Percentiles rank a stretch among this genome's conserved stretches.
These are phyloP conservation scores for Alternaria sp. DNA, from an alignment of 2,329 filamentous ascomycete genomes.

Conservation along the genomic window DNA sequence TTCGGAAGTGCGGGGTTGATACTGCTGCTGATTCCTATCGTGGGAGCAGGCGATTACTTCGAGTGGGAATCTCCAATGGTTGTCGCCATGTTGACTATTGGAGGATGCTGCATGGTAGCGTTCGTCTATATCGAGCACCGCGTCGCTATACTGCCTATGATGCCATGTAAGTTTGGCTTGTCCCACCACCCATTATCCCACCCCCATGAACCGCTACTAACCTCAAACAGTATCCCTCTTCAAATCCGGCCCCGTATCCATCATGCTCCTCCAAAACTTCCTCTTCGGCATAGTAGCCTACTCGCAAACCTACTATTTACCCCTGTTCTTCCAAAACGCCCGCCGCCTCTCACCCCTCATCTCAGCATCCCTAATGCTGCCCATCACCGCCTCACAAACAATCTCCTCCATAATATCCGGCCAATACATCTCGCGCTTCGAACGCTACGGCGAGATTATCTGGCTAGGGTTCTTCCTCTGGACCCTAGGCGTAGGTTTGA, in stretches of 20 bases:
- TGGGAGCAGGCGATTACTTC: slow-evolving; percentile 67
- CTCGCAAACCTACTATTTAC: slow-evolving; percentile 67
- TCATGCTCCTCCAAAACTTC: slow-evolving; percentile 67
- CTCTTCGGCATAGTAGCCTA: slow-evolving; percentile 69
- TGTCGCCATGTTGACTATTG: slow-evolving; percentile 66
- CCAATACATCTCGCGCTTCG: slow-evolving; percentile 65
- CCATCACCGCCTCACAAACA: slow-evolving; percentile 36
- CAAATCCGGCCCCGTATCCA: slow-evolving; percentile 60
- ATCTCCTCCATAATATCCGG: slow-evolving; percentile 60
- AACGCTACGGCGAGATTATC: slow-evolving; percentile 59
- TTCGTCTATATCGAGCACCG: slow-evolving; percentile 67
- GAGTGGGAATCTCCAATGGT: slow-evolving; percentile 65
- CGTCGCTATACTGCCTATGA: slow-evolving; percentile 65
- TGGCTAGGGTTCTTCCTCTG: slow-evolving; percentile 59
- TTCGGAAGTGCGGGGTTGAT: slow-evolving; percentile 65
- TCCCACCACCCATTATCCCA: background rate
- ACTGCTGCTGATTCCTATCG: slow-evolving; percentile 69
- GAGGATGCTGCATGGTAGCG: slow-evolving; percentile 55
- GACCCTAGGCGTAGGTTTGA: slow-evolving; percentile 64
- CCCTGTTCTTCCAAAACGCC: slow-evolving; percentile 69
- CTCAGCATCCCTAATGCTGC: slow-evolving; percentile 63
- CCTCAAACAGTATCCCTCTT: slow-evolving; percentile 60
- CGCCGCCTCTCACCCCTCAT: slow-evolving; percentile 55
- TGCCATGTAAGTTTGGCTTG: slow-evolving; percentile 55
- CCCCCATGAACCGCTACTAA: slow-evolving; percentile 1